Percentiles rank a stretch among this genome's conserved stretches.
Evolutionary conservation across 495 filamentous ascomycete species (phyloP).

Genomic region (Penicillium crystallinum): DNA sequence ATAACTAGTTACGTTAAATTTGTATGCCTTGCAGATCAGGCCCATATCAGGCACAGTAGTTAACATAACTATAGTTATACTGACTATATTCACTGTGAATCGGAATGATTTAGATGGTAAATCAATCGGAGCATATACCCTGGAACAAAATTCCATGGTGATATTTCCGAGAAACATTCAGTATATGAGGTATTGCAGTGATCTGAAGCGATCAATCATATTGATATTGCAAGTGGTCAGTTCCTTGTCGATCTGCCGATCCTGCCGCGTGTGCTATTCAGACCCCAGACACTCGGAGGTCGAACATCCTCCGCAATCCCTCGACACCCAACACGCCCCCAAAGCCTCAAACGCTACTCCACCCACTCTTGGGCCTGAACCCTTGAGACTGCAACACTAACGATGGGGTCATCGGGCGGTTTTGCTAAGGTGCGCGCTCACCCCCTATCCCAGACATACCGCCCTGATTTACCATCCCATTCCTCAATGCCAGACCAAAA

Average conservation of each 20-base stretch:
- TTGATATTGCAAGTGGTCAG: neutral
- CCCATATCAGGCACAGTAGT: too few species aligned
- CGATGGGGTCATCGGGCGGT: slow-evolving; percentile 29
- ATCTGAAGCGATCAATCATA: too few species aligned
- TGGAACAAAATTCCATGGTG: too few species aligned
- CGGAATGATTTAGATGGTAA: too few species aligned
- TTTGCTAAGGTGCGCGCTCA: slow-evolving; percentile 29
- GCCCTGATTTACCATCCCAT: neutral
- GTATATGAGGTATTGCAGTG: too few species aligned
- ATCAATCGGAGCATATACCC: too few species aligned
- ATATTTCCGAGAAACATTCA: too few species aligned
- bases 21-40: too few species aligned
- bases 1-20: too few species aligned
- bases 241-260: slow-evolving; percentile 1
- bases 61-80: too few species aligned
- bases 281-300: neutral
- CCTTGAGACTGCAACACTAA: neutral
- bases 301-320: neutral
- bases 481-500: neutral
- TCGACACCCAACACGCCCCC: neutral
- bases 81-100: too few species aligned
- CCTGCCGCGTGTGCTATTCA: neutral
- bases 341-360: neutral
- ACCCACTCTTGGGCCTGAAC: neutral
- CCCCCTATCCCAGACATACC: neutral